Percentiles rank a stretch among this genome's conserved stretches.
phyloP scores from a whole-genome alignment of 352 stramenopile genomes.

The Thalassiosira pacifica region DNA sequence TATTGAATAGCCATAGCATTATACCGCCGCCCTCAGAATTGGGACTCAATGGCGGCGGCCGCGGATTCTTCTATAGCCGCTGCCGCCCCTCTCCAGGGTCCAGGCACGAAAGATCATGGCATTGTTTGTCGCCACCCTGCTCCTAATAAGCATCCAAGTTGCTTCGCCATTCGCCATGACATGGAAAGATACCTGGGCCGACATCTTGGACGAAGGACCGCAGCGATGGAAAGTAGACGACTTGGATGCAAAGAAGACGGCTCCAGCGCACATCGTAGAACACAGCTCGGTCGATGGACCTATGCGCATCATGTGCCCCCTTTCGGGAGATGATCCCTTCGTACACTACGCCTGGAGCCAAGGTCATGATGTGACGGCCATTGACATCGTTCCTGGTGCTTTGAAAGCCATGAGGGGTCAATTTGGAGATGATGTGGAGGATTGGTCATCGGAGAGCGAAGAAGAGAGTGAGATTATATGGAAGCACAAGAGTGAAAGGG shows the following conservation, averaged over 20 bases:
- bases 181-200: slow-evolving; percentile 64
- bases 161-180: slow-evolving; percentile 58
- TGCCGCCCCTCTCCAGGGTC: no score
- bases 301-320: slow-evolving; percentile 59
- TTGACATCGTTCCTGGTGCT: slow-evolving; percentile 71
- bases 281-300: not conserved
- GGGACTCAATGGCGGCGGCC: no score
- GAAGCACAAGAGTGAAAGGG: slow-evolving; percentile 66
- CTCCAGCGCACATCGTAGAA: slow-evolving; percentile 45
- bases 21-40: no score
- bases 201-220: slow-evolving; percentile 65
- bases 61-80: no score
- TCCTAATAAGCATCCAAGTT: no score
- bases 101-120: no score
- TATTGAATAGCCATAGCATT: no score
- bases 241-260: slow-evolving; percentile 43
- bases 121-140: no score
- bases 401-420: slow-evolving; percentile 58
- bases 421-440: slow-evolving; percentile 43
- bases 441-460: slow-evolving; percentile 40
- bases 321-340: slow-evolving; percentile 70
- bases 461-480: slow-evolving; percentile 36
- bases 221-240: slow-evolving; percentile 65
- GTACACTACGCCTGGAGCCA: slow-evolving; percentile 59
- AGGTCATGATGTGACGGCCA: slow-evolving; percentile 65